phyloP scores from a whole-genome alignment of 2,329 filamentous ascomycete species.

The Coniochaeta hoffmannii region DNA sequence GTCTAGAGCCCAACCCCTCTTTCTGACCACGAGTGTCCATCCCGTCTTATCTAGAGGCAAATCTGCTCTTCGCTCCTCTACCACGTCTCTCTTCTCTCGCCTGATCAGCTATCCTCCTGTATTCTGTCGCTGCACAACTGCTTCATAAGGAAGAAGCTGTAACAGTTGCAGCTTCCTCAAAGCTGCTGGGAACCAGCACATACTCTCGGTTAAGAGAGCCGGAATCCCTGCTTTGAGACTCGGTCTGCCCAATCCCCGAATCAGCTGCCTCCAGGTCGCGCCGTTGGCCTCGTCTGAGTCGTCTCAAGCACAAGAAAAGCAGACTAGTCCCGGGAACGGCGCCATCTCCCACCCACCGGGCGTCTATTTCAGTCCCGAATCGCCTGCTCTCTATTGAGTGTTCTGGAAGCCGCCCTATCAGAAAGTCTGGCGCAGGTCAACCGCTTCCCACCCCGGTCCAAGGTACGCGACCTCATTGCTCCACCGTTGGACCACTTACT shows the following conservation, averaged over 20 bases:
- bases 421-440: constrained; percentile 19
- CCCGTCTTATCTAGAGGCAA: constrained; percentile 3
- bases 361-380: constrained; percentile 38
- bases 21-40: neutral
- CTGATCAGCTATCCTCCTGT: neutral
- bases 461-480: constrained; percentile 32
- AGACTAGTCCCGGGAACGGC: constrained; percentile 13
- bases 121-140: neutral
- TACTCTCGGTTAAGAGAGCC: neutral
- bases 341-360: constrained; percentile 28
- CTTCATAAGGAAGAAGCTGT: neutral
- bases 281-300: constrained; percentile 5
- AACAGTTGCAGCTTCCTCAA: neutral
- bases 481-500: constrained; percentile 26
- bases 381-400: constrained; percentile 31
- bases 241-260: neutral
- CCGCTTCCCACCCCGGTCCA: constrained; percentile 28
- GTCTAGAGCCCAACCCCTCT: constrained; percentile 2
- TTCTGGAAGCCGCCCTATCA: constrained; percentile 33
- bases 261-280: constrained; percentile 1
- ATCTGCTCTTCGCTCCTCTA: neutral
- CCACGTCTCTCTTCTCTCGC: neutral
- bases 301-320: constrained; percentile 7
- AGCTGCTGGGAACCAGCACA: neutral
- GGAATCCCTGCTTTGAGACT: neutral